Conservation (phyloP, 805 yeast species). For the Metschnikowia cerradonensis region DNA sequence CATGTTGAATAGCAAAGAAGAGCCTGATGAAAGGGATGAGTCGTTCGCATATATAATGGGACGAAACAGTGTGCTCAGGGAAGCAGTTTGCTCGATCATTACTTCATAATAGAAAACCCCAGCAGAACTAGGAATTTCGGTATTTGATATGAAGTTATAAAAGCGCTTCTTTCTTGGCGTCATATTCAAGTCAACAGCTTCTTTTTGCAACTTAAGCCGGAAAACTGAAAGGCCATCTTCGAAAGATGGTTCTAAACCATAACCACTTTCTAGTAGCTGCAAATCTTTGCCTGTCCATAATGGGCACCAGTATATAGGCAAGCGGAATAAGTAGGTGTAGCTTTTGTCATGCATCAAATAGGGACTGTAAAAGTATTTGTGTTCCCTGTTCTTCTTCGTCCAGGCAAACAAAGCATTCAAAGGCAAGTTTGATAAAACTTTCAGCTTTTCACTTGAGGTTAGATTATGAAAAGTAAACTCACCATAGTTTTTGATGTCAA, state of each 20-base stretch:
- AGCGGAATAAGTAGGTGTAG: conserved; percentile 25
- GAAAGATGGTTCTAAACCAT: conserved; percentile 24
- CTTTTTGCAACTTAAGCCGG: conserved; percentile 15
- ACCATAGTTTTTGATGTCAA: conserved; percentile 13
- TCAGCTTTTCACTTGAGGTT: background rate
- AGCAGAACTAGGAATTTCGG: conserved; percentile 27
- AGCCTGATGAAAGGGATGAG: conserved; percentile 29
- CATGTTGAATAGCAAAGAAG: conserved; percentile 29
- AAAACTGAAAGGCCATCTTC: conserved; percentile 30
- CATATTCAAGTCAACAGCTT: background rate
- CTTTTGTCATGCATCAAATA: conserved; percentile 25
- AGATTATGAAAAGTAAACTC: conserved; percentile 10
- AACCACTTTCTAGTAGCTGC: conserved; percentile 19
- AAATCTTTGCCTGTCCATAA: conserved; percentile 26
- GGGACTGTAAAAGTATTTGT: conserved; percentile 23
- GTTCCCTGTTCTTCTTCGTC: conserved; percentile 15
- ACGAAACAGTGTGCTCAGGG: conserved; percentile 27
- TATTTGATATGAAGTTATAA: conserved; percentile 38
- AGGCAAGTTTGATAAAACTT: conserved; percentile 3
- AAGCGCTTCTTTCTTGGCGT: conserved; percentile 17
- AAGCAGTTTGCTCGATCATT: conserved; percentile 31
- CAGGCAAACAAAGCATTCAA: conserved; percentile 12
- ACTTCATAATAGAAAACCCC: conserved; percentile 42
- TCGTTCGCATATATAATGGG: conserved; percentile 35
- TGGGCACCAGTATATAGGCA: conserved; percentile 41